A percentile compares a stretch with the other conserved stretches of the same genome.
phyloP scores from a whole-genome alignment of 1,284 basidiomycete genomes.

The Ganoderma sinense region DNA sequence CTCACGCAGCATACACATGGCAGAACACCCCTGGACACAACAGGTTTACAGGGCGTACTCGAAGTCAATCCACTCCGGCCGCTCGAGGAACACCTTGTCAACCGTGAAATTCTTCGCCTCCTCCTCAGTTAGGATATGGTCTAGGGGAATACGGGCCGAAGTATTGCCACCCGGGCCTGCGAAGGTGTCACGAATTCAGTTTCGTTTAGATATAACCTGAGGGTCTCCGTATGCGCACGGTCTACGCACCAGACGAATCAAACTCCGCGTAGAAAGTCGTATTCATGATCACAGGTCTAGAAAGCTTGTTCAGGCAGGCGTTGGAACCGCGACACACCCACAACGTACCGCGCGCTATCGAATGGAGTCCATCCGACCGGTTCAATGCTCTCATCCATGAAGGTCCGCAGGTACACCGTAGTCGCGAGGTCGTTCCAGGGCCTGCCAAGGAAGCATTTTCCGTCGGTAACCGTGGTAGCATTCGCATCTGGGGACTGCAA shows the following conservation, averaged over 20 bases:
- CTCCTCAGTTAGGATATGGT: constrained; percentile 52
- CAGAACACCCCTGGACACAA: background rate
- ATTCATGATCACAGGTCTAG: constrained; percentile 55
- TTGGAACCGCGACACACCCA: background rate
- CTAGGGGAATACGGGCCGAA: constrained; percentile 51
- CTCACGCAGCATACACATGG: background rate
- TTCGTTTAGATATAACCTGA: too few relatives aligned
- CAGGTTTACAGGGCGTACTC: constrained; percentile 5
- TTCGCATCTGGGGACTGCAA: constrained; percentile 67
- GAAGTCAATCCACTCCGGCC: constrained; percentile 64
- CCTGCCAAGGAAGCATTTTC: constrained; percentile 62
- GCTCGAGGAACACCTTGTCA: constrained; percentile 55
- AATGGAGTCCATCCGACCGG: constrained; percentile 63
- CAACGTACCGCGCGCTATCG: constrained; percentile 48
- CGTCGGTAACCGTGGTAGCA: constrained; percentile 51
- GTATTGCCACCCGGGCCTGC: constrained; percentile 64
- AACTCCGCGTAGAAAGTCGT: constrained; percentile 71
- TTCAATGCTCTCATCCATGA: constrained; percentile 66
- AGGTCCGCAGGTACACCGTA: constrained; percentile 59
- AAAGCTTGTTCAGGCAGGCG: background rate
- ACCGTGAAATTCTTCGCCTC: constrained; percentile 54
- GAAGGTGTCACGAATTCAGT: background rate
- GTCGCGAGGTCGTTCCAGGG: constrained; percentile 71
- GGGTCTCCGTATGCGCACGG: background rate
- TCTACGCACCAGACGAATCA: constrained; percentile 53